Evolutionary conservation across 306 rosid species (phyloP).

Genomic region (Coriaria nepalensis): DNA sequence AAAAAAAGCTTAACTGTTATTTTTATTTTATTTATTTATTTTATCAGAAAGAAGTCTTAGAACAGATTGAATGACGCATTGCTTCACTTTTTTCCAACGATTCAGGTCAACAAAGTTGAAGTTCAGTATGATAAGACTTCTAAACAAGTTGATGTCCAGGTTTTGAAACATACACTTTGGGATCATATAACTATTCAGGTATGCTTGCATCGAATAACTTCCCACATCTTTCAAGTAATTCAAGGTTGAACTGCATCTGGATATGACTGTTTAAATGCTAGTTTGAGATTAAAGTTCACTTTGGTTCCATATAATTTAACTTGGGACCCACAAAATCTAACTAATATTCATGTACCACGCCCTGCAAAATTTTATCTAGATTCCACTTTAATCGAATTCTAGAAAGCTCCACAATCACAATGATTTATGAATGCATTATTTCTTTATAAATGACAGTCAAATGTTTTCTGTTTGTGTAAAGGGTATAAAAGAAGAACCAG

Average conservation of each 20-base stretch:
- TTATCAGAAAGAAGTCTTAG: neutral
- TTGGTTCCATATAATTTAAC: too few species aligned
- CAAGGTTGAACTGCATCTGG: too few species aligned
- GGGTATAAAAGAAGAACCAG: conserved; percentile 29
- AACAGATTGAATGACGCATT: conserved; percentile 1
- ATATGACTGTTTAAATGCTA: too few species aligned
- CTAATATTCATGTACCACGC: too few species aligned
- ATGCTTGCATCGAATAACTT: conserved; percentile 8
- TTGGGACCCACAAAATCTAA: too few species aligned
- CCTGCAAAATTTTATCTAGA: too few species aligned
- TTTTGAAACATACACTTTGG: conserved; percentile 72
- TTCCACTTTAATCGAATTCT: too few species aligned
- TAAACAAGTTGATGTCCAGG: conserved; percentile 89
- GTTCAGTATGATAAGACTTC: conserved; percentile 91
- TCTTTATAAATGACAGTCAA: neutral
- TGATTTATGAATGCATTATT: conserved; percentile 2
- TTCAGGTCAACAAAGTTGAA: conserved; percentile 79
- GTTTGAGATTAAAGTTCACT: too few species aligned
- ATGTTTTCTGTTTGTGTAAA: conserved; percentile 12
- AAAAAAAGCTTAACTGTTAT: neutral
- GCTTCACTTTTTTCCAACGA: conserved; percentile 16
- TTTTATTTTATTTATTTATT: conserved; percentile 1
- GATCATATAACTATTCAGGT: conserved; percentile 52
- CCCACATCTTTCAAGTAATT: too few species aligned
- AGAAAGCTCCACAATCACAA: neutral